Base-by-base conservation (phyloP, 441 rosid species). In the Croton setiger region DNA sequence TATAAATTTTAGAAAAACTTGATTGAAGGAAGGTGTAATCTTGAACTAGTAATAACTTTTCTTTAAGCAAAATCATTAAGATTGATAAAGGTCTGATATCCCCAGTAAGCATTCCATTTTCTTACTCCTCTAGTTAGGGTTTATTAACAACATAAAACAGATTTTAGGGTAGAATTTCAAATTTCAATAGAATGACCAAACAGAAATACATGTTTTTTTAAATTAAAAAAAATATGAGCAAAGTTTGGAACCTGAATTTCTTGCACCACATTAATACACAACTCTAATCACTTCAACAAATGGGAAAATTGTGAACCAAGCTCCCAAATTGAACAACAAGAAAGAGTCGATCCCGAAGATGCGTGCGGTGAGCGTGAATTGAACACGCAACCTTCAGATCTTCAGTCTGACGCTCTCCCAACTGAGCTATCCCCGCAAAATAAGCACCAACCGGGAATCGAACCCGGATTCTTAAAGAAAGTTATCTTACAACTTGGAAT, bases 391-490 rank as follows among this genome's bases (percentile, higher is more conserved):
- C 89, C 85, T 86, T 86, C 87, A 89, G 81, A 87, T 86, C 91
- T 87, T 86, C 86, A 86, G 86, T 82, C 91, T 87, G 88, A 91
- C 90, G 93, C 93, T 89, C 93, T 87, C 97, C 96, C 95, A 85
- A 84, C 88, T 86, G 89, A 86, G 91, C 97, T 86, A 86, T 85
- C 91, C 88, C 87, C 86, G 84, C 86, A 57, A 66, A 57, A 61
- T 45, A 65, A 68, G 69, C 86, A 76, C 79, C 74, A 68, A 20
- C 68, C 21, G 2, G 65, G 65, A 80, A 55, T 61, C 60, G 4
- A 31, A 68, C 69, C 63, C 39, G n/a, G 39, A 48, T 59, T 51
- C 35, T 17, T 54, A 41, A 53, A 39, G 44, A 18, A 45, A 21
- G 56, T 39, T 18, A 39, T 5, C 67, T n/a, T 35, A 10, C 23